Percentiles rank a stretch among this genome's conserved stretches.
Evolutionary conservation across 441 rosid genomes (phyloP).

Genomic region (Iberis amara): DNA sequence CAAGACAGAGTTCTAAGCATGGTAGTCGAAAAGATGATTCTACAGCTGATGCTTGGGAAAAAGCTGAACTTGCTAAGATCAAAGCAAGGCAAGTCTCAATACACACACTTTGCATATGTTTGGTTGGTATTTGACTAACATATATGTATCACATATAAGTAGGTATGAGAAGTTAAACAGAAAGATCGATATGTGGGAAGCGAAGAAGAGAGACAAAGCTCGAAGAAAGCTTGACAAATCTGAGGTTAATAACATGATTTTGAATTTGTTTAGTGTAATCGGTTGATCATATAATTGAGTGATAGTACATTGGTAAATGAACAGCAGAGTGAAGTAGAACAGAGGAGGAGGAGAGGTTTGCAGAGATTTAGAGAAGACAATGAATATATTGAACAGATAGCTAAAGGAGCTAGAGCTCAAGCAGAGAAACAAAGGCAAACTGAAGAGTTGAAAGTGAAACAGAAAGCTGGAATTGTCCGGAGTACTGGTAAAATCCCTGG

Average conservation of each 20-base stretch:
- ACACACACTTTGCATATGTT: background rate
- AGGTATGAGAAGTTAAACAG: constrained; percentile 53
- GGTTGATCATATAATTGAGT: background rate
- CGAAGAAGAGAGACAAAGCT: constrained; percentile 54
- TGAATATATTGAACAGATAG: constrained; percentile 46
- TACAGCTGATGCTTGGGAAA: constrained; percentile 67
- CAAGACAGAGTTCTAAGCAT: constrained; percentile 13
- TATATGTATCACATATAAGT: constrained; percentile 22
- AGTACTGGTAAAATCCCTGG: constrained; percentile 53
- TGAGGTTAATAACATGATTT: constrained; percentile 44
- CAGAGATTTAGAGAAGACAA: constrained; percentile 41
- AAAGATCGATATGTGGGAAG: constrained; percentile 55
- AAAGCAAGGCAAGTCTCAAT: constrained; percentile 41
- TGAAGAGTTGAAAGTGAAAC: constrained; percentile 49
- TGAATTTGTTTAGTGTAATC: background rate
- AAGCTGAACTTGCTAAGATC: constrained; percentile 48
- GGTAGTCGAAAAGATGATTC: constrained; percentile 29
- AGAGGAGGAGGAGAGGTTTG: constrained; percentile 43
- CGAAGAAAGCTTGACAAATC: constrained; percentile 41
- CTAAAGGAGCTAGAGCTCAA: constrained; percentile 59
- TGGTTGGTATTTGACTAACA: constrained; percentile 18
- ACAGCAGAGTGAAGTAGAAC: constrained; percentile 46
- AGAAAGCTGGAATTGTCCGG: constrained; percentile 47
- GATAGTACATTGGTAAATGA: constrained; percentile 14
- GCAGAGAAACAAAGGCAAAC: constrained; percentile 47